Conservation (phyloP, 306 rosid species). For the Ceratonia siliqua region DNA sequence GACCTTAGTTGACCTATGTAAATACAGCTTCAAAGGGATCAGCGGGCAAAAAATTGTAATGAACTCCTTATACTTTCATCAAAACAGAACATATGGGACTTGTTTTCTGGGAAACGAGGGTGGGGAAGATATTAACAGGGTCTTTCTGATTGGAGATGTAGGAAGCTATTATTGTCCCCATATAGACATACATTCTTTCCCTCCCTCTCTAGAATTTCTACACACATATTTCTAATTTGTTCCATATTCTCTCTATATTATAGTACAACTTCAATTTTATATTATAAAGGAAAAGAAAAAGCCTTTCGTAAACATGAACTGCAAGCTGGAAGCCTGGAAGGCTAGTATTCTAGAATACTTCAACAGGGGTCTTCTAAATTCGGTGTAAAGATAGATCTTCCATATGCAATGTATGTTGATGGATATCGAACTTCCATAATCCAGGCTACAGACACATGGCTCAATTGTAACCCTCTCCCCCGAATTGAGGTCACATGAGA, state of each 20-base stretch:
- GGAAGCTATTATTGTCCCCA: neutral
- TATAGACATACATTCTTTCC: neutral
- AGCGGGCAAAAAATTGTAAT: constrained; percentile 16
- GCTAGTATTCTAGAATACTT: neutral
- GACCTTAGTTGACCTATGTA: constrained; percentile 58
- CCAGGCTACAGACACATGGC: neutral
- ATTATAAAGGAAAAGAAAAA: neutral
- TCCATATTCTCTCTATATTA: neutral
- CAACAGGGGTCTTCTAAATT: neutral
- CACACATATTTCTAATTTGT: neutral
- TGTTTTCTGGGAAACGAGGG: neutral
- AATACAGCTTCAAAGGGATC: constrained; percentile 27
- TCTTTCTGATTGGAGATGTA: neutral
- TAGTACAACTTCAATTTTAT: neutral
- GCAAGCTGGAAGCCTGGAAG: neutral
- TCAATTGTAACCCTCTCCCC: neutral
- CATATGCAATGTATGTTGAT: neutral
- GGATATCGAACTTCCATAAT: neutral
- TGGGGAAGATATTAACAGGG: neutral
- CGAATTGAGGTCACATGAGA: constrained; percentile 1
- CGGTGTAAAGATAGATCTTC: neutral
- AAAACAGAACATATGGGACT: constrained; percentile 3
- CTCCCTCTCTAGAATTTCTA: neutral
- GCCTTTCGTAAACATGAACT: neutral
- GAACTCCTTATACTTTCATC: constrained; percentile 17